Evolutionary conservation across 202 grass and related monocot genomes (phyloP), one percentile per base, ranked within the genome.

Genomic region (Hordeum pubiflorum): DNA sequence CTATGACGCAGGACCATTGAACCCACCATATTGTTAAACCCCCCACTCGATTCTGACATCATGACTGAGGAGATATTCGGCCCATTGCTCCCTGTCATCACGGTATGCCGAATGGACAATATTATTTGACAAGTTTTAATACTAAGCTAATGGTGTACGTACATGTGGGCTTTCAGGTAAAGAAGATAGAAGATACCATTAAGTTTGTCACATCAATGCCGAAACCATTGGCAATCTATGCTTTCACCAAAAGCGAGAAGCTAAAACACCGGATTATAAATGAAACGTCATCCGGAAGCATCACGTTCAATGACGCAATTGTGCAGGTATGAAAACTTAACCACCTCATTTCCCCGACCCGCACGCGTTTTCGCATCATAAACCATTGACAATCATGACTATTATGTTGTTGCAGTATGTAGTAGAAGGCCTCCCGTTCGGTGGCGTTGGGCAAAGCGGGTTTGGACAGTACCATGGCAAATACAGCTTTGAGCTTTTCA

Each of bases 11-110:
- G 96, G 85, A 89, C 52, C 8, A 84, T 98, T 57, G 92, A 98
- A 59, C 96, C 96, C 10, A 95, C 96, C 21, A 86, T 98, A 69
- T 76, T 98, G 72, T 6, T 95, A 62, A 86, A 98, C 13, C 96
- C 96, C 41, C 90, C 96, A 21, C 43, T 91, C 1, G 88, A 98
- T 78, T 88, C 87, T 1, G 96, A 90, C 68, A 85, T 98, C 73
- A 98, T 98, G 96, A 93, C 77, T 0, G 92, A 91, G 74, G 92
- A 98, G 61, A 93, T 98, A 72, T 98, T 98, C 37, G 95, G 95
- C 63, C 95, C 92, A 4, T 40, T 98, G 31, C 90, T 98, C 58
- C 96, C 96, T 0, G 87, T 95, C 78, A 98, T 98, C 76, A 98
- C 96, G 64, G 96, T 97, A 50, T 50, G 46, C 3, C 14, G 5